Base-by-base conservation (phyloP, 768 basidiomycete species). In the Lactarius sp. region DNA sequence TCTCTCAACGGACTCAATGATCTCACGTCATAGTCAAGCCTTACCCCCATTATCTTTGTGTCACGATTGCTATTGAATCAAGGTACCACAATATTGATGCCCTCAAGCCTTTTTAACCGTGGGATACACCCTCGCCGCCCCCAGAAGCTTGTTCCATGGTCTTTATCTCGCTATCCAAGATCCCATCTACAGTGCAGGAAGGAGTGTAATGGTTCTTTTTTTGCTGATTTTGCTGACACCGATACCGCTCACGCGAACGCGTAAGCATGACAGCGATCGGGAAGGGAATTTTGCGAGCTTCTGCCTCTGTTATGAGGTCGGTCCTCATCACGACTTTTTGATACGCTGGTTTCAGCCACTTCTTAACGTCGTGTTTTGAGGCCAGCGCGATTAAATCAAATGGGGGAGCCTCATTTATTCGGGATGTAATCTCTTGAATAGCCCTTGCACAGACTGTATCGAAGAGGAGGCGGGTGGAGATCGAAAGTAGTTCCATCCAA, bases 301-400 rank as follows among this genome's bases (percentile, higher is more conserved):
- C 63, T 41, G 39, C 16, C 6, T 60, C 36, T 8, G 47, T 42
- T 37, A 64, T 60, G 12, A 60, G 58, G 47, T n/a, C 14, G 14
- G 0, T 1, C 13, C 64, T 56, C 2, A 16, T 54, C 44, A 66
- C 65, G 8, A 67, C 55, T 22, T 50, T 61, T 6, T 47, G 20
- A 39, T 68, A 59, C 0, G 68, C 65, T 4, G 64, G 66, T n/a
- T 59, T 52, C 27, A 70, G 52, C 70, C 71, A 71, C 18, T 70
- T 59, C 10, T 51, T 31, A 2, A 68, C 68, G 22, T 59, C 61
- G 60, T 63, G 70, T 41, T 61, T 62, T 3, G 55, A 51, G 9
- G 71, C 65, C 12, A 70, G 51, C 4, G 52, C 41, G 22, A 73
- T 51, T 41, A 68, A 59, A 6, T 66, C 65, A 31, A 68, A 59